Evolutionary conservation across 495 filamentous ascomycete genomes (phyloP), one percentile per base, ranked within the genome.

Genomic region (Neurospora sp.): DNA sequence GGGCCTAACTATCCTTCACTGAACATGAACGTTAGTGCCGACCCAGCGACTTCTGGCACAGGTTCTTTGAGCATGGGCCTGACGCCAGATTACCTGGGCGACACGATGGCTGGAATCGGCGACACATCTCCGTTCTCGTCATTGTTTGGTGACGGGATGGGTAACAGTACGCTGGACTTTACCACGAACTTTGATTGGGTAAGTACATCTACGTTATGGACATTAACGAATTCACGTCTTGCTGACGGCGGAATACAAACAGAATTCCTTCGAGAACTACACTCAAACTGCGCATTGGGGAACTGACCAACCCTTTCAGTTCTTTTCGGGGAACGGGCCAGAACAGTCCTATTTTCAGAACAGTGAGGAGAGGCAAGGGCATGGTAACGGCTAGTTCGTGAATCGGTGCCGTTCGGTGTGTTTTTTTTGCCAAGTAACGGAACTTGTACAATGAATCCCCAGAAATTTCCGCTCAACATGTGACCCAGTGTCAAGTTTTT

Each of bases 131-230:
- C 92, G 44, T 79, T 85, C 46, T 80, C 82, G 41, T 77, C 70
- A 68, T 82, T 87, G 82, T 85, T 87, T 70, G 82, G 80, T 18
- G 83, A 77, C 42, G 53, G 53, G 14, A 71, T 84, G 84, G 88
- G 84, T n/a, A 78, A 74, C 40, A 75, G 66, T 44, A 80, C 73
- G 31, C 74, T 85, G 39, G 84, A 85, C 41, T 88, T 89, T 4
- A 73, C 79, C 73, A 70, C 79, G 37, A 92, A 91, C 74, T 87
- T 94, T 76, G 92, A 94, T 78, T 96, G 93, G 92, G 93, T 94
- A 84, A 82, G 89, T 79, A 35, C 4, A 20, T 18, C 11, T 16
- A 8, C 14, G 9, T 10, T 39, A 71, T 22, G 16, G 18, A 9
- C 5, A 39, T 37, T 10, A 6, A 31, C 39, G 11, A 22, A 59